Base-by-base conservation (phyloP, 495 filamentous ascomycete species). In the Aspergillus affinis region DNA sequence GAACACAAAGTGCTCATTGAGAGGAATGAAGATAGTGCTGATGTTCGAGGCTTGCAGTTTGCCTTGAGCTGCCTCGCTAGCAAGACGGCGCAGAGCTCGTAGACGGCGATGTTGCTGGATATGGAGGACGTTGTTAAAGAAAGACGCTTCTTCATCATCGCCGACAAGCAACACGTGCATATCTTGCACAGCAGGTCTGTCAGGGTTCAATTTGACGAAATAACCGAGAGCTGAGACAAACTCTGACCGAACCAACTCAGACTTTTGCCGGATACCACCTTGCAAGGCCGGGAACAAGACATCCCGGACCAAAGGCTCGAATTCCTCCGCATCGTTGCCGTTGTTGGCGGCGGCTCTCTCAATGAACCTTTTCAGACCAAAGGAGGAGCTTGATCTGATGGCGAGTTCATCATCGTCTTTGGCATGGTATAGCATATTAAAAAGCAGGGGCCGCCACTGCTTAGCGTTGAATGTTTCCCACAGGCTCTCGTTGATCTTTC, bases 1-100 rank as follows among this genome's bases (percentile, higher is more conserved):
- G 65, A 98, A 93, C 23, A 96, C 84, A 66, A 96, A 97, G 69
- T 97, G 92, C 68, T 99, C 94, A 18, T 97, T 82, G 12, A 98
- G 81, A 1, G 94, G 95, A 27, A 98, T 81, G 69, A 98, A 91
- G 70, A 97, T 88, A 46, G 93, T 86, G 64, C 86, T 86, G 62
- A 96, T 81, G 64, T 96, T 93, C 47, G 83, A 83, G 65, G 89
- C 88, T 49, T 80, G 81, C 23, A 97, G 72, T 44, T 82, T 74
- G 19, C 83, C 82, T 54, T 82, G 82, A 4, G 77, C 68, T 36
- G 89, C 89, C 55, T 87, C 86, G 12, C 73, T 73, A 50, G 89
- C 86, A 19, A 98, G 75, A 49, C 90, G 78, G 48, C 90, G 88
- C 21, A 98, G 73, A 10, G 95, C 94, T 58, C 91, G 84, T 26